A percentile compares a stretch with the other conserved stretches of the same genome.
These are phyloP conservation scores for Termitomyces bulborhizus DNA, from an alignment of 768 basidiomycete genomes.

Conservation along the genomic window DNA sequence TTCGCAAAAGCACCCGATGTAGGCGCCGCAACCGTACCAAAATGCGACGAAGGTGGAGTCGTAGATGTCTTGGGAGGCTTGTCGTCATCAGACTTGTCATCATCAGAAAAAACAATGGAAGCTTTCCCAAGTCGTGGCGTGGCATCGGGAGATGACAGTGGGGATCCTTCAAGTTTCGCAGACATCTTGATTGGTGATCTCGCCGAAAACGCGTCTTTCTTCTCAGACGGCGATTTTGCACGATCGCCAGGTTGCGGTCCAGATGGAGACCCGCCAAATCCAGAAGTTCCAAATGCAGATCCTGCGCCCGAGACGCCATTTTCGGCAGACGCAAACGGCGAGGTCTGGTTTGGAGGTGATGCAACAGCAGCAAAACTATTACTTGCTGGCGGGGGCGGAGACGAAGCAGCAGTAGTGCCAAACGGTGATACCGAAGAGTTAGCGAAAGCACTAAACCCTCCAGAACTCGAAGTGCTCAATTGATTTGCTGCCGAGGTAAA, in stretches of 20 bases:
- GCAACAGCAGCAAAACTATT: conserved; percentile 17
- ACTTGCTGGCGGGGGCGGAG: background rate
- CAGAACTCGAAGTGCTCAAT: background rate
- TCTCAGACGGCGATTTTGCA: conserved; percentile 4
- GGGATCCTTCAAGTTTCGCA: conserved; percentile 9
- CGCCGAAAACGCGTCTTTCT: background rate
- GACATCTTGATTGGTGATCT: conserved; percentile 1
- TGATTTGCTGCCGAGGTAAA: conserved; percentile 5
- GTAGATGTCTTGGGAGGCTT: conserved; percentile 16
- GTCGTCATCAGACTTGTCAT: conserved; percentile 7
- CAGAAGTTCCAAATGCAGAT: conserved; percentile 8
- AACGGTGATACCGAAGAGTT: conserved; percentile 22
- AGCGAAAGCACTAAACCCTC: conserved; percentile 20
- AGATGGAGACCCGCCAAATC: background rate
- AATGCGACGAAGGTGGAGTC: conserved; percentile 18
- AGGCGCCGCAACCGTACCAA: conserved; percentile 7
- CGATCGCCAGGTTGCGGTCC: conserved; percentile 4
- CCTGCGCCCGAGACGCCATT: background rate
- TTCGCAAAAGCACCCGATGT: conserved; percentile 33
- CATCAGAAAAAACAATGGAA: conserved; percentile 10
- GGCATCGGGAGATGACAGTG: conserved; percentile 17
- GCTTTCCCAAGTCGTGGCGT: conserved; percentile 12
- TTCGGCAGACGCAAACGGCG: conserved; percentile 1
- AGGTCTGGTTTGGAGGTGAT: background rate
- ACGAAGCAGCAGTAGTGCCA: conserved; percentile 10